A percentile compares a stretch with the other conserved stretches of the same genome.
Evolutionary conservation across 306 rosid species (phyloP).

Genomic region (Prunus armeniaca): DNA sequence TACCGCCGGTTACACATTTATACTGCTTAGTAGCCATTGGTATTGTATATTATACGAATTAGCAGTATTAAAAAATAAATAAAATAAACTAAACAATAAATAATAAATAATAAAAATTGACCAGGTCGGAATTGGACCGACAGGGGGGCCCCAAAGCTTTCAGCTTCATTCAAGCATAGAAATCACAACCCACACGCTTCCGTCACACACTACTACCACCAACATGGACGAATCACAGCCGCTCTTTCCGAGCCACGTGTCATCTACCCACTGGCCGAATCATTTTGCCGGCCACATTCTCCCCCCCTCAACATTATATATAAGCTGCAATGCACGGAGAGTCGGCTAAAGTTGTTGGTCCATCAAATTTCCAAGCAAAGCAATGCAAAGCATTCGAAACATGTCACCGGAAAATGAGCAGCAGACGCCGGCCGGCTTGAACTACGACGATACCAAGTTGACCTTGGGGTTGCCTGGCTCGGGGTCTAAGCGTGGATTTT

Average conservation of each 20-base stretch:
- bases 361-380: background rate
- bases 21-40: no score
- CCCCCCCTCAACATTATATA: constrained; percentile 3
- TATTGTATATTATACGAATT: no score
- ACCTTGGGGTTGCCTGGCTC: constrained; percentile 58
- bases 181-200: constrained; percentile 31
- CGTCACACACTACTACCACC: background rate
- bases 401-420: constrained; percentile 39
- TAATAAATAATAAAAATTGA: background rate
- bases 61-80: background rate
- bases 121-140: constrained; percentile 10
- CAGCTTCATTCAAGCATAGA: background rate
- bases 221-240: constrained; percentile 37
- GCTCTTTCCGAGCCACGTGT: constrained; percentile 22
- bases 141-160: constrained; percentile 18
- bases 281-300: constrained; percentile 18
- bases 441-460: constrained; percentile 51
- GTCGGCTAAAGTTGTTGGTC: background rate
- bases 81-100: background rate
- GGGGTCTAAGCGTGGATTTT: constrained; percentile 48
- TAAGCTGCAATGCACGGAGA: background rate
- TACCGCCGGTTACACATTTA: no score
- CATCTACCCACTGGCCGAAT: background rate
- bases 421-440: constrained; percentile 21
- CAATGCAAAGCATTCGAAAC: background rate